Conservation (phyloP, 1,284 basidiomycete genomes). For the Xerocomus amazonicus region DNA sequence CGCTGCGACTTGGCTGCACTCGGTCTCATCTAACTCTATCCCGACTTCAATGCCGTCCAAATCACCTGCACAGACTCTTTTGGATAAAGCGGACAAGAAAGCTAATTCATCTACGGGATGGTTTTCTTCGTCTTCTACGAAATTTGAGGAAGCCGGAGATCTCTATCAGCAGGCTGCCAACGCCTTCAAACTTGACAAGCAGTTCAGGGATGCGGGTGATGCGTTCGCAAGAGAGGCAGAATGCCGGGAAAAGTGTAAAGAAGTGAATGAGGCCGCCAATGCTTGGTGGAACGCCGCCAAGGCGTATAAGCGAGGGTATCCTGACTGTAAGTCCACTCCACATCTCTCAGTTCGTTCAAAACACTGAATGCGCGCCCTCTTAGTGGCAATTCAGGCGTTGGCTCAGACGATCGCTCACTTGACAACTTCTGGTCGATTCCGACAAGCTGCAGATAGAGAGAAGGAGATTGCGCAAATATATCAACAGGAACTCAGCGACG, state of each 20-base stretch:
- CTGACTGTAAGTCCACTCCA: slow-evolving; percentile 54
- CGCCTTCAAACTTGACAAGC: slow-evolving; percentile 91
- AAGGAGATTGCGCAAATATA: slow-evolving; percentile 96
- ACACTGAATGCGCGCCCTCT: slow-evolving; percentile 15
- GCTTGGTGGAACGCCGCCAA: slow-evolving; percentile 97
- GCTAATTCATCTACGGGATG: slow-evolving; percentile 78
- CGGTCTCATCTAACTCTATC: background rate
- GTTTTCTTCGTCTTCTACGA: slow-evolving; percentile 79
- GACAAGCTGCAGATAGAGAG: slow-evolving; percentile 96
- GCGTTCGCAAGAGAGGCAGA: slow-evolving; percentile 87
- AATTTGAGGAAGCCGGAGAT: slow-evolving; percentile 93
- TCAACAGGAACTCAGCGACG: slow-evolving; percentile 72
- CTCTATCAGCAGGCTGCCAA: slow-evolving; percentile 94
- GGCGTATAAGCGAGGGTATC: slow-evolving; percentile 85
- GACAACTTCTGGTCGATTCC: slow-evolving; percentile 84
- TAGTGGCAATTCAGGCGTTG: slow-evolving; percentile 91
- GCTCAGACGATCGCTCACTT: slow-evolving; percentile 83
- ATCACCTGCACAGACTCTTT: slow-evolving; percentile 53
- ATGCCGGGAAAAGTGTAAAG: slow-evolving; percentile 83
- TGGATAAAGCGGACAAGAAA: slow-evolving; percentile 92
- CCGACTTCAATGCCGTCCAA: slow-evolving; percentile 42
- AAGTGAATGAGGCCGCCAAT: slow-evolving; percentile 90
- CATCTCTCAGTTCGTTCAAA: slow-evolving; percentile 2
- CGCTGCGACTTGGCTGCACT: background rate
- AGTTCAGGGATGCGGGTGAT: slow-evolving; percentile 88